phyloP scores from a whole-genome alignment of 73 alveolate species.

The Paramecium primaurelia region DNA sequence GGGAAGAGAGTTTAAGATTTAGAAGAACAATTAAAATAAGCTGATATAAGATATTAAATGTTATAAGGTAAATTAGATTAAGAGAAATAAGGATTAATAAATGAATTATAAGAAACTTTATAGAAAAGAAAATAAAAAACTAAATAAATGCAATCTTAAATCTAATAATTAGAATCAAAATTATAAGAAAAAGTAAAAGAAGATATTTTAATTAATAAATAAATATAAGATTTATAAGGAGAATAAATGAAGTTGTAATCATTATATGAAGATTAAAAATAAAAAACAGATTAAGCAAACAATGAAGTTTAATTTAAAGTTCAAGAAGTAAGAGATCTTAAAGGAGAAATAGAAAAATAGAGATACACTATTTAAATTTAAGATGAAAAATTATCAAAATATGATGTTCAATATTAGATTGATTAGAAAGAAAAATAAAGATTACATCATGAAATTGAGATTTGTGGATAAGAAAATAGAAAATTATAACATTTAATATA shows the following conservation, averaged over 20 bases:
- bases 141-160: not conserved
- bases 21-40: not conserved
- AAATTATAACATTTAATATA: not conserved
- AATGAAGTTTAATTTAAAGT: not conserved
- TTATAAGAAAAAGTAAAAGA: not conserved
- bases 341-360: not conserved
- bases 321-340: not conserved
- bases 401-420: constrained; percentile 15
- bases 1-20: not conserved
- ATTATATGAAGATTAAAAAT: not conserved
- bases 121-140: not conserved
- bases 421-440: constrained; percentile 41
- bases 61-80: not conserved
- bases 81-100: not conserved
- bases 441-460: not conserved
- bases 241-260: not conserved
- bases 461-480: not conserved
- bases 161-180: not conserved
- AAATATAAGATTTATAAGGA: not conserved
- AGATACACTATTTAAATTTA: not conserved
- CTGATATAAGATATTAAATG: not conserved
- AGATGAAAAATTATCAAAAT: not conserved
- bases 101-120: not conserved
- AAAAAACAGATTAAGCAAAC: not conserved
- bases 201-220: not conserved